These are phyloP conservation scores for Fonsecaea nubica DNA, from an alignment of 2,329 filamentous ascomycete species.

Conservation along the genomic window DNA sequence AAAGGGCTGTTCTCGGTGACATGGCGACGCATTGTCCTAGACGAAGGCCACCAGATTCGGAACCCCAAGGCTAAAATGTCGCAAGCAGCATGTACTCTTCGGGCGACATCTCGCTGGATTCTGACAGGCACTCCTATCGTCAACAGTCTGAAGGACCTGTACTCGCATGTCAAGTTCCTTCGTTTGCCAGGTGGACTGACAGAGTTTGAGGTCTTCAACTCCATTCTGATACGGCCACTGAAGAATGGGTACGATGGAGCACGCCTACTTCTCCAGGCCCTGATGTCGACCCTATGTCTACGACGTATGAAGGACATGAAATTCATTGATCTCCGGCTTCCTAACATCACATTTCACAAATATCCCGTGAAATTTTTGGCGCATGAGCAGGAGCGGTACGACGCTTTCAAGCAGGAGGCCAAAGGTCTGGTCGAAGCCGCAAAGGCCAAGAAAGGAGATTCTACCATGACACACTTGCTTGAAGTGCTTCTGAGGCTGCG, in stretches of 20 bases:
- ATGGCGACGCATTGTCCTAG: slow-evolving; percentile 81
- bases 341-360: slow-evolving; percentile 77
- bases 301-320: slow-evolving; percentile 86
- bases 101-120: slow-evolving; percentile 77
- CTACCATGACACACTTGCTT: slow-evolving; percentile 75
- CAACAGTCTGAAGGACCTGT: slow-evolving; percentile 81
- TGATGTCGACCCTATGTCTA: slow-evolving; percentile 82
- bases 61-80: slow-evolving; percentile 77
- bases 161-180: slow-evolving; percentile 79
- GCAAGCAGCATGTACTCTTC: slow-evolving; percentile 69
- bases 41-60: slow-evolving; percentile 83
- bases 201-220: slow-evolving; percentile 74
- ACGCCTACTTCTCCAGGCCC: slow-evolving; percentile 70
- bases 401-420: slow-evolving; percentile 69
- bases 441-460: slow-evolving; percentile 52
- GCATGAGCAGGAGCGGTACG: slow-evolving; percentile 79
- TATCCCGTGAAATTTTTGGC: slow-evolving; percentile 75
- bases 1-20: slow-evolving; percentile 66
- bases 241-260: slow-evolving; percentile 63
- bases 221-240: slow-evolving; percentile 72
- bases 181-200: slow-evolving; percentile 77
- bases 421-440: slow-evolving; percentile 64
- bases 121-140: slow-evolving; percentile 82
- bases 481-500: slow-evolving; percentile 82
- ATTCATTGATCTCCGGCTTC: slow-evolving; percentile 81